Evolutionary conservation across 805 yeast genomes (phyloP).

Genomic region (Limtongozyma cylindracea): DNA sequence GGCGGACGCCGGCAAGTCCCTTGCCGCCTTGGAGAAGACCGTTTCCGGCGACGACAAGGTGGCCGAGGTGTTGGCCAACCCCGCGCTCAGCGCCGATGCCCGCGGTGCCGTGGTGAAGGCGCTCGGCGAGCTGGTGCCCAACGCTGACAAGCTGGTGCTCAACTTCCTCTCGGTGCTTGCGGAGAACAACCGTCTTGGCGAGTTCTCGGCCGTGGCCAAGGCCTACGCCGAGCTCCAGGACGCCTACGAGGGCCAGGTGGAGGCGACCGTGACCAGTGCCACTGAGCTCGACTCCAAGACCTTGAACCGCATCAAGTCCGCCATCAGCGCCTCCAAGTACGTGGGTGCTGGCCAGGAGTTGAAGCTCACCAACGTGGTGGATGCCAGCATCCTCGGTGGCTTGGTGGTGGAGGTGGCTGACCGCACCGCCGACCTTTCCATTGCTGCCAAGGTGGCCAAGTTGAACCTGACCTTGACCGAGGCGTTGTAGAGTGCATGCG

Average conservation of each 20-base stretch:
- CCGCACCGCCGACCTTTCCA: conserved; percentile 84
- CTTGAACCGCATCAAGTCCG: conserved; percentile 51
- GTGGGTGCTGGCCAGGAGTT: conserved; percentile 76
- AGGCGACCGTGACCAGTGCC: conserved; percentile 81
- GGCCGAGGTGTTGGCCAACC: conserved; percentile 40
- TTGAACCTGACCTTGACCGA: conserved; percentile 76
- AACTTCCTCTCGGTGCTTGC: conserved; percentile 73
- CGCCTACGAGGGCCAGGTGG: conserved; percentile 79
- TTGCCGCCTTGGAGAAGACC: conserved; percentile 27
- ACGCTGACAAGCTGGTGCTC: conserved; percentile 47
- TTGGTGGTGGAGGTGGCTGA: conserved; percentile 90
- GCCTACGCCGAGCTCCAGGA: conserved; percentile 62
- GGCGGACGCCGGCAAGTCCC: conserved; percentile 42
- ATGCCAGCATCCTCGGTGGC: conserved; percentile 89
- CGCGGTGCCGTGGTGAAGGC: conserved; percentile 46
- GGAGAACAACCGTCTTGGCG: conserved; percentile 76
- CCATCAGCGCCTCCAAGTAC: conserved; percentile 52
- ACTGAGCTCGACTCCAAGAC: conserved; percentile 61
- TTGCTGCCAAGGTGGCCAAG: conserved; percentile 62
- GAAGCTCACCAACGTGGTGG: conserved; percentile 57
- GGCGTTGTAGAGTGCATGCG: conserved; percentile 28
- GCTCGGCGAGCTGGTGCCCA: conserved; percentile 18
- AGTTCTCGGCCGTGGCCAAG: conserved; percentile 35
- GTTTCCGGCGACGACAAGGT: conserved; percentile 41
- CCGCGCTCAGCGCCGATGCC: conserved; percentile 57